phyloP scores from a whole-genome alignment of 2,329 filamentous ascomycete species.

The Helminthosporium solani region DNA sequence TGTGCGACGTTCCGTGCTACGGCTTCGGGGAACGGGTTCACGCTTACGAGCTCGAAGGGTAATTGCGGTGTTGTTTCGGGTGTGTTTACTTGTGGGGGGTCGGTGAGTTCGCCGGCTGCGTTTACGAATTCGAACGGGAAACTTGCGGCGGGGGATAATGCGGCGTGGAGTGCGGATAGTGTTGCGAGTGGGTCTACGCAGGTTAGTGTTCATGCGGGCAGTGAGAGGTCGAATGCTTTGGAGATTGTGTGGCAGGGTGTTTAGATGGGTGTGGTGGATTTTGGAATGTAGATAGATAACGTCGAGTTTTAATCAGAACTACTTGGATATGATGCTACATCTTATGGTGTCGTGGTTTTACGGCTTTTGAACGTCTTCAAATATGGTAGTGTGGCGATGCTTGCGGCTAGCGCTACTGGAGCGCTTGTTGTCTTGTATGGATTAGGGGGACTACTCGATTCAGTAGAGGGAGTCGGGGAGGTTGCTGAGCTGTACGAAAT shows the following conservation, averaged over 20 bases:
- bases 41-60: slow-evolving; percentile 36
- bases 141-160: slow-evolving; percentile 42
- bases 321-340: background rate
- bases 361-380: slow-evolving; percentile 28
- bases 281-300: too few species aligned
- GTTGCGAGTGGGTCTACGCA: slow-evolving; percentile 47
- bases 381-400: slow-evolving; percentile 20
- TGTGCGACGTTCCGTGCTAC: slow-evolving; percentile 66
- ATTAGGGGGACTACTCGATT: slow-evolving; percentile 27
- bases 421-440: slow-evolving; percentile 31
- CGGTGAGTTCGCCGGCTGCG: slow-evolving; percentile 45
- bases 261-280: slow-evolving; percentile 4
- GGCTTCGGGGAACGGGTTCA: slow-evolving; percentile 32
- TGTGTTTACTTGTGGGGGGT: slow-evolving; percentile 57
- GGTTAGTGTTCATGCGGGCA: slow-evolving; percentile 46
- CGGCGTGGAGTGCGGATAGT: slow-evolving; percentile 47
- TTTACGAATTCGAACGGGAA: slow-evolving; percentile 43
- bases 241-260: slow-evolving; percentile 43
- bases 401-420: slow-evolving; percentile 14
- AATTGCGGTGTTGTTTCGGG: slow-evolving; percentile 57
- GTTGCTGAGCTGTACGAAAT: slow-evolving; percentile 28
- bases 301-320: too few species aligned
- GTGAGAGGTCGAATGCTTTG: slow-evolving; percentile 34
- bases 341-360: slow-evolving; percentile 6
- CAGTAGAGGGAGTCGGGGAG: slow-evolving; percentile 27